These are phyloP conservation scores for Leptographium procerum DNA, from an alignment of 2,329 filamentous ascomycete genomes.

Conservation along the genomic window DNA sequence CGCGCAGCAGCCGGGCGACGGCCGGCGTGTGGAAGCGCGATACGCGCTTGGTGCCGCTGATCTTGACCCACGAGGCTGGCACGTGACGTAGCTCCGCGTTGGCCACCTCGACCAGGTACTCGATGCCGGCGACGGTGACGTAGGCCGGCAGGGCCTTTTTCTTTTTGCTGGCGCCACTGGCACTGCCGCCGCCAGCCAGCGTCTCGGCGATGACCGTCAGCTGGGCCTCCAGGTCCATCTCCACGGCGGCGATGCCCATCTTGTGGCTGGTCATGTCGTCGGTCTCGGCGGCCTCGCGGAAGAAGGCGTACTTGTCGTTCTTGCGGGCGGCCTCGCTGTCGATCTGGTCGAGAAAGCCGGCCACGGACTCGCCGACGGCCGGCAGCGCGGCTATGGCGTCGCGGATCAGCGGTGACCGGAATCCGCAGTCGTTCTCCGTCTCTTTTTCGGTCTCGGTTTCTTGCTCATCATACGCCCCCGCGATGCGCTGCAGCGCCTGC, in stretches of 20 bases:
- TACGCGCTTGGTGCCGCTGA: conserved; percentile 85
- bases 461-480: conserved; percentile 51
- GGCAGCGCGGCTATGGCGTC: conserved; percentile 67
- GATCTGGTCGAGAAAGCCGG: conserved; percentile 71
- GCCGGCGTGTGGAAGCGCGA: conserved; percentile 92
- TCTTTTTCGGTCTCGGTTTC: conserved; percentile 17
- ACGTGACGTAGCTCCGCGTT: conserved; percentile 75
- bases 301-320: conserved; percentile 92
- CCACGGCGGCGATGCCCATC: conserved; percentile 79
- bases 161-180: conserved; percentile 31
- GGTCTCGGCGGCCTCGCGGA: conserved; percentile 75
- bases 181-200: conserved; percentile 35
- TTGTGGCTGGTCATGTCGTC: conserved; percentile 85
- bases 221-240: conserved; percentile 77
- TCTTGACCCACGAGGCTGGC: conserved; percentile 88
- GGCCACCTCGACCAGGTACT: conserved; percentile 86
- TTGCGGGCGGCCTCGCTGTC: conserved; percentile 71
- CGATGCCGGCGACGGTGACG: conserved; percentile 76
- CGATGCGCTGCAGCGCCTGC: conserved; percentile 73
- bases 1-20: conserved; percentile 68
- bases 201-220: conserved; percentile 58
- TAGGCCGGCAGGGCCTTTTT: conserved; percentile 58
- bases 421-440: conserved; percentile 48
- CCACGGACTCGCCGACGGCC: conserved; percentile 59
- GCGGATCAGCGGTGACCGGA: conserved; percentile 57